Conservation (phyloP, 768 basidiomycete genomes). For the Boletus bicolor region DNA sequence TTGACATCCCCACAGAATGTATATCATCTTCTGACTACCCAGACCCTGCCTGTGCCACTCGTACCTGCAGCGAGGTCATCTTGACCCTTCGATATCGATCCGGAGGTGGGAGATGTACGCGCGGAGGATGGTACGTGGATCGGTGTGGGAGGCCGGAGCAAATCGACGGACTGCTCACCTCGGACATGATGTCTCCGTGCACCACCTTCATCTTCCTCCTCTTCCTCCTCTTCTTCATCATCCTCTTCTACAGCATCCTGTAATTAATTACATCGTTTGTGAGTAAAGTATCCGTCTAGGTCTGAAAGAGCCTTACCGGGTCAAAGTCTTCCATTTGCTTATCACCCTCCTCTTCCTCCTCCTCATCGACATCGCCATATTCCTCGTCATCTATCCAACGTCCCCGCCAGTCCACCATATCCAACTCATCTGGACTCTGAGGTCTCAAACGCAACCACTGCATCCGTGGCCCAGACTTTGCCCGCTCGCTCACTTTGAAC, state of each 20-base stretch:
- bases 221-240: slow-evolving; percentile 54
- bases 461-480: slow-evolving; percentile 95
- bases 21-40: slow-evolving; percentile 46
- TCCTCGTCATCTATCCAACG: slow-evolving; percentile 81
- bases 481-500: slow-evolving; percentile 94
- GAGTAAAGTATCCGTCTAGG: slow-evolving; percentile 1
- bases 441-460: slow-evolving; percentile 92
- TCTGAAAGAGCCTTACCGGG: slow-evolving; percentile 45
- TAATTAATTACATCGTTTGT: slow-evolving; percentile 8
- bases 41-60: slow-evolving; percentile 43
- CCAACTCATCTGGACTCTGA: slow-evolving; percentile 73
- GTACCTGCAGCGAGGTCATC: slow-evolving; percentile 32
- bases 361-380: slow-evolving; percentile 63
- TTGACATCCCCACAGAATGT: slow-evolving; percentile 16
- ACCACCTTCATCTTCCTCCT: slow-evolving; percentile 30
- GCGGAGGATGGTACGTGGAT: slow-evolving; percentile 42
- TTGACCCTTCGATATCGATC: slow-evolving; percentile 43
- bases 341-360: slow-evolving; percentile 51
- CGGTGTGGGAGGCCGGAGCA: slow-evolving; percentile 38
- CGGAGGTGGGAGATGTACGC: slow-evolving; percentile 51
- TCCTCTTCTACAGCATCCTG: slow-evolving; percentile 58
- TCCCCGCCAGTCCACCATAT: slow-evolving; percentile 87
- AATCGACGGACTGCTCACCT: slow-evolving; percentile 37
- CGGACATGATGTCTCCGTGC: slow-evolving; percentile 30
- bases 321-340: slow-evolving; percentile 87